Evolutionary conservation across 345 rosid species (phyloP).

Genomic region (Draba incana): DNA sequence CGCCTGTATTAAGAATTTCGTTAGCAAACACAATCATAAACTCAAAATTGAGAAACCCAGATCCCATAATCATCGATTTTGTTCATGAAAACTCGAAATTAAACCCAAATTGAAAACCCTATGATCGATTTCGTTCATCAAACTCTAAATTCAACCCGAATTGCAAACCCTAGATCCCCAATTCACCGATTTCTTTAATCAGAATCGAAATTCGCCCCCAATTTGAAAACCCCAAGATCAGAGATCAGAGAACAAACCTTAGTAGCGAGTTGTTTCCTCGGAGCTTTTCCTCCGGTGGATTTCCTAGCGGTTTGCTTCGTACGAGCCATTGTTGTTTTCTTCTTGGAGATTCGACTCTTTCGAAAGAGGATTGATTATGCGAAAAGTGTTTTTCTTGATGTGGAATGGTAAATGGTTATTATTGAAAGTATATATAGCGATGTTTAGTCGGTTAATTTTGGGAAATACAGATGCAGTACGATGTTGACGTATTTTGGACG

Average conservation of each 20-base stretch:
- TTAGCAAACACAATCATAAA: not conserved
- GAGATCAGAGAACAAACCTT: slow-evolving; percentile 38
- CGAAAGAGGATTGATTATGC: not conserved
- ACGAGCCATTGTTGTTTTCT: slow-evolving; percentile 53
- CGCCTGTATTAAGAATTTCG: slow-evolving; percentile 37
- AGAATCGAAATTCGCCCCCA: no score
- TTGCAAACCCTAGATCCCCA: slow-evolving; percentile 9
- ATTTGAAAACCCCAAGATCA: no score
- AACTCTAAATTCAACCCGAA: not conserved
- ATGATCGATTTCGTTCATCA: not conserved
- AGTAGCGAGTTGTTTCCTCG: slow-evolving; percentile 66
- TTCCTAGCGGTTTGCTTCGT: slow-evolving; percentile 71
- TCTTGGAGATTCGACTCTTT: slow-evolving; percentile 7
- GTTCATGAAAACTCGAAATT: not conserved
- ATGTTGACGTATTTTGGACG: not conserved
- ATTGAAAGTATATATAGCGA: slow-evolving; percentile 10
- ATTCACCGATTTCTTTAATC: no score
- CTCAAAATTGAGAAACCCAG: not conserved
- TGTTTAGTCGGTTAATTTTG: slow-evolving; percentile 33
- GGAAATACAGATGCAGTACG: not conserved
- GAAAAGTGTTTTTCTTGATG: not conserved
- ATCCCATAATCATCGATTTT: not conserved
- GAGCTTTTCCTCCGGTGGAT: slow-evolving; percentile 67
- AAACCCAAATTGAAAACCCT: no score
- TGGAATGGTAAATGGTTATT: slow-evolving; percentile 11